Base-by-base conservation (phyloP, 2,329 filamentous ascomycete genomes). In the Fusarium agapanthi region DNA sequence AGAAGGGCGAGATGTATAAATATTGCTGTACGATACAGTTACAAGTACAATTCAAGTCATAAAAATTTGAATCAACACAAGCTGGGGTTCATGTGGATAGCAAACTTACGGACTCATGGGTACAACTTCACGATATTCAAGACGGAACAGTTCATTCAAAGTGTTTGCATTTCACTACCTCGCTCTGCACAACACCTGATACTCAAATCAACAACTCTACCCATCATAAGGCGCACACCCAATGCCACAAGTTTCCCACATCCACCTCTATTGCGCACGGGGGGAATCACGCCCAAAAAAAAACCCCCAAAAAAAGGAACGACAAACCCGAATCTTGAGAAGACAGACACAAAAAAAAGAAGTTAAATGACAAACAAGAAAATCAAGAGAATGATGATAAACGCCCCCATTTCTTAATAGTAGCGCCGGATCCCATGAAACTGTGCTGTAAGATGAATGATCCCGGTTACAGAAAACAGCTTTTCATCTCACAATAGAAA, bases 361-460 rank as follows among this genome's bases (percentile, higher is more conserved):
- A 61, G 13, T 22, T 62, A 54, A 72, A 66, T 65, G 51, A 67
- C 58, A 64, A 66, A 66, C 51, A 48, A 74, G 56, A 59, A 64
- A 40, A 54, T 38, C 34, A 28, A 30, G 20, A 28, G 26, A 61
- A 59, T 58, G 34, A 71, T 56, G 50, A 50, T 75, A 41, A 77
- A 65, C 75, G 69, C 70, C 68, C 58, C 71, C 62, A 48, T 75
- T 65, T 75, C 67, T 79, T 78, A 65, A 48, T 48, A 76, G 54
- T 72, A 78, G 75, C 77, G 77, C 77, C 77, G 68, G 66, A 73
- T 70, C 71, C 74, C 69, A 77, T 77, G 67, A 75, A 68, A 70
- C 43, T 75, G 43, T 67, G 43, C 32, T 50, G 32, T 57, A 65
- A 59, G 61, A 58, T 69, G 50, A 54, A 54, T 69, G 60, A 72